A percentile compares a stretch with the other conserved stretches of the same genome.
Evolutionary conservation across 192 early-diverging fungal genomes (phyloP).

Genomic region (Coemansia sp.): DNA sequence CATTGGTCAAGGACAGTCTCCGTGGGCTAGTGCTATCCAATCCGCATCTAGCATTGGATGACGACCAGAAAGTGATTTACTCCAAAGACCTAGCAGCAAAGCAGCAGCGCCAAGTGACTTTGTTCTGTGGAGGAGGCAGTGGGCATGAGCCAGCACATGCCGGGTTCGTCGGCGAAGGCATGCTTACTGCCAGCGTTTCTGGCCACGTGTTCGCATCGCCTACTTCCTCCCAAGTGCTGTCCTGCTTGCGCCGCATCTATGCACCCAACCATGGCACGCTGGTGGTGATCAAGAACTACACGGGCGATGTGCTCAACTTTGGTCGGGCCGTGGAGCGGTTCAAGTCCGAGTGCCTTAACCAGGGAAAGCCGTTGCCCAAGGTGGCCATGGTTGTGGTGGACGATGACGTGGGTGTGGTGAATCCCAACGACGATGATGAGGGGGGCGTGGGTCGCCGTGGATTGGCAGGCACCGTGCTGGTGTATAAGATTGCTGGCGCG

Average conservation of each 20-base stretch:
- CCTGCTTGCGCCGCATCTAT: slow-evolving; percentile 64
- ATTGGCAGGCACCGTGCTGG: slow-evolving; percentile 72
- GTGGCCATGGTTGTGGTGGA: slow-evolving; percentile 75
- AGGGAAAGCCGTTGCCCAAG: slow-evolving; percentile 47
- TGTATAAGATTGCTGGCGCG: slow-evolving; percentile 82
- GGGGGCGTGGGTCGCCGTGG: slow-evolving; percentile 74
- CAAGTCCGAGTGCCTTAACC: slow-evolving; percentile 67
- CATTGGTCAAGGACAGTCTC: slow-evolving; percentile 63
- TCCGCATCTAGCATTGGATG: slow-evolving; percentile 59
- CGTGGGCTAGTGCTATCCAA: slow-evolving; percentile 59
- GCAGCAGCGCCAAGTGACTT: slow-evolving; percentile 63
- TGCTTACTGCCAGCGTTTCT: slow-evolving; percentile 75
- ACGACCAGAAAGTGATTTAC: slow-evolving; percentile 67
- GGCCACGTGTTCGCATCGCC: slow-evolving; percentile 89
- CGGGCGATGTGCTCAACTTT: slow-evolving; percentile 78
- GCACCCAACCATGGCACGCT: slow-evolving; percentile 65
- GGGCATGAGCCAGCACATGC: slow-evolving; percentile 86
- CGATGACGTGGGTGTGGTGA: slow-evolving; percentile 79
- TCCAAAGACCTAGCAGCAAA: slow-evolving; percentile 53
- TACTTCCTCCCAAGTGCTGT: slow-evolving; percentile 70
- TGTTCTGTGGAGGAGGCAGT: slow-evolving; percentile 78
- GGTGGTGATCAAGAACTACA: slow-evolving; percentile 87
- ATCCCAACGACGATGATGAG: slow-evolving; percentile 56
- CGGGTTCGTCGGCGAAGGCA: slow-evolving; percentile 70
- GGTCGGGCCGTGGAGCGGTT: slow-evolving; percentile 74